phyloP scores from a whole-genome alignment of 768 basidiomycete species.

The Naganishia vishniacii region DNA sequence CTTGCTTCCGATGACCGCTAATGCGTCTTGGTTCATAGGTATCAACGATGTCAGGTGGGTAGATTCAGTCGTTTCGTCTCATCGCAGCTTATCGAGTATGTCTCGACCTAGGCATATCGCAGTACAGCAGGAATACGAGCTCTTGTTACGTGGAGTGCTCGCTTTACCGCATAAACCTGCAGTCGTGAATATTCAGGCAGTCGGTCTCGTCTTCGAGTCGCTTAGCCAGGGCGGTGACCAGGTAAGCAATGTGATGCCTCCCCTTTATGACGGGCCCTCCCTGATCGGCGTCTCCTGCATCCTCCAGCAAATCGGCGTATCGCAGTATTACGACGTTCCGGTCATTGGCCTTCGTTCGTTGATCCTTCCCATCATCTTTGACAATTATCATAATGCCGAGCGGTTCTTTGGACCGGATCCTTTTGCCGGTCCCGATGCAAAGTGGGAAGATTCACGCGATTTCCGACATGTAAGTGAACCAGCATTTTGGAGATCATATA shows the following conservation, averaged over 20 bases:
- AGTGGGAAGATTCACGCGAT: background rate
- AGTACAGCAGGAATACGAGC: conserved; percentile 34
- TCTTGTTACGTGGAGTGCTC: conserved; percentile 35
- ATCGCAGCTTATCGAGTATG: no score
- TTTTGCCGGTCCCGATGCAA: background rate
- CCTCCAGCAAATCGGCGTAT: conserved; percentile 24
- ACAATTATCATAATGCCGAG: conserved; percentile 17
- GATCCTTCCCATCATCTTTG: conserved; percentile 34
- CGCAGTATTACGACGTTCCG: conserved; percentile 46
- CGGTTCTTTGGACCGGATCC: background rate
- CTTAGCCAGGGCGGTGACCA: conserved; percentile 6
- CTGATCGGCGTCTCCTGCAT: background rate
- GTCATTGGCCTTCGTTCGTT: conserved; percentile 38
- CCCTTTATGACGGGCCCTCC: no score
- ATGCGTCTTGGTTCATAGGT: background rate
- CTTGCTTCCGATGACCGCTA: no score
- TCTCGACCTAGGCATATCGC: background rate
- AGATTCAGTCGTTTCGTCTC: background rate
- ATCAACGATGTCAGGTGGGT: conserved; percentile 18
- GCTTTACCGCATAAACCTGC: conserved; percentile 41
- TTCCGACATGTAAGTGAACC: conserved; percentile 36
- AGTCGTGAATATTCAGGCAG: conserved; percentile 35
- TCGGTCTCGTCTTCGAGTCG: conserved; percentile 4
- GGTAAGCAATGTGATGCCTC: background rate
- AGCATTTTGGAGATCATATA: background rate